Base-by-base conservation (phyloP, 2,329 filamentous ascomycete genomes). In the Ophiocordyceps robertsii region DNA sequence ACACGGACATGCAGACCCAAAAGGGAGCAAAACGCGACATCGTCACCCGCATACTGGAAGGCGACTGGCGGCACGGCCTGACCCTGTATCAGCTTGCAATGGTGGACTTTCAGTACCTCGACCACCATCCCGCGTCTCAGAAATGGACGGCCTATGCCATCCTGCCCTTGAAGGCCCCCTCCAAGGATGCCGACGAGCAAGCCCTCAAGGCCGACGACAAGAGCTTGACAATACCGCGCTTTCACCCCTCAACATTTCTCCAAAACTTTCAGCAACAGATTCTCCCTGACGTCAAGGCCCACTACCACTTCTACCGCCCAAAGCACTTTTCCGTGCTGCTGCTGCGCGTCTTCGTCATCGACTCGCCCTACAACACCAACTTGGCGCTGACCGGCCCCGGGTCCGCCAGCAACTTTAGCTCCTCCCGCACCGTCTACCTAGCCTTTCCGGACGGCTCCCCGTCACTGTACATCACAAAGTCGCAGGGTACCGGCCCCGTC, bases 361-460 rank as follows among this genome's bases (percentile, higher is more conserved):
- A 92, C 57, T 85, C 84, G 1, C 86, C 86, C 0, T 94, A 93
- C 58, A 83, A 82, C 50, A 77, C 75, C 14, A 64, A 66, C 32
- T 62, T 75, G 14, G 70, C 73, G 1, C 58, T 72, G 40, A 56
- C 58, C 9, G 51, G 49, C 21, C 44, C 51, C 13, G 57, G 56
- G 9, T 46, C 53, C 5, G 52, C 59, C 14, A 56, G 70, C 39
- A 69, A 68, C 45, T 70, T 75, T n/a, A 80, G 86, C 48, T 67
- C 75, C 2, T 80, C 80, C 12, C 75, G 79, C 48, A 82, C 83
- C 2, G 74, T 94, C 33, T 92, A 86, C 54, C 68, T 93, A 46
- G 83, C 84, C 2, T 90, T 93, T 52, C 87, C 88, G 0, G 81
- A 90, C 54, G 82, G 80, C 30, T 82, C 84, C 11, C 84, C 86